phyloP scores from a whole-genome alignment of 148 eudicot species.

The Selenicereus undatus region DNA sequence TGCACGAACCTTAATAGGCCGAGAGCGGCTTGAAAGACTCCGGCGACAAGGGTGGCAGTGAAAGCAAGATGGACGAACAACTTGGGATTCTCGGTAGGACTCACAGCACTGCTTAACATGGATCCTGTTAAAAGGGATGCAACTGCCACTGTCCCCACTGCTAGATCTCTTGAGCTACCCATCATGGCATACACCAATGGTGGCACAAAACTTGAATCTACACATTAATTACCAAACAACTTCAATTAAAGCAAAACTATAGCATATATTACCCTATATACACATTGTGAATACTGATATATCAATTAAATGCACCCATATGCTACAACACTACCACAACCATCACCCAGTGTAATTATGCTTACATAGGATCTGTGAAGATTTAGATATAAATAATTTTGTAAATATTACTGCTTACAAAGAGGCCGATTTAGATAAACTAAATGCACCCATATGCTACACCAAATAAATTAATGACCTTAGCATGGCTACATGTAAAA shows the following conservation, averaged over 20 bases:
- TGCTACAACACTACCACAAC: too few relatives aligned
- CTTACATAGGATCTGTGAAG: too few relatives aligned
- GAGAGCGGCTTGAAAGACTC: constrained; percentile 60
- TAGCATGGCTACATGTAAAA: too few relatives aligned
- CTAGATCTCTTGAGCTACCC: constrained; percentile 94
- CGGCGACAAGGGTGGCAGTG: constrained; percentile 83
- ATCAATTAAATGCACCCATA: too few relatives aligned
- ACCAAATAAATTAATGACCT: too few relatives aligned
- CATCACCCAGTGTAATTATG: too few relatives aligned
- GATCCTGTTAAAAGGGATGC: constrained; percentile 75
- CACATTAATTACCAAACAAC: neutral
- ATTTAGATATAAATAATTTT: too few relatives aligned
- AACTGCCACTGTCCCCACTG: constrained; percentile 87
- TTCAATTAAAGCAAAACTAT: neutral
- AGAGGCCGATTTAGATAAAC: too few relatives aligned
- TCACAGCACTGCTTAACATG: constrained; percentile 62
- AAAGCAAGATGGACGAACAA: constrained; percentile 83
- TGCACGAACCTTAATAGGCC: constrained; percentile 65
- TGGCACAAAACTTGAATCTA: constrained; percentile 93
- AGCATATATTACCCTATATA: too few relatives aligned
- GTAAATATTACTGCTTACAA: too few relatives aligned
- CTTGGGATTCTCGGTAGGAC: constrained; percentile 53
- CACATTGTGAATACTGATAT: too few relatives aligned
- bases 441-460: too few relatives aligned
- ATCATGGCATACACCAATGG: constrained; percentile 91